Base-by-base conservation (phyloP, 164 flowering plant genomes). In the Platanus orientalis region DNA sequence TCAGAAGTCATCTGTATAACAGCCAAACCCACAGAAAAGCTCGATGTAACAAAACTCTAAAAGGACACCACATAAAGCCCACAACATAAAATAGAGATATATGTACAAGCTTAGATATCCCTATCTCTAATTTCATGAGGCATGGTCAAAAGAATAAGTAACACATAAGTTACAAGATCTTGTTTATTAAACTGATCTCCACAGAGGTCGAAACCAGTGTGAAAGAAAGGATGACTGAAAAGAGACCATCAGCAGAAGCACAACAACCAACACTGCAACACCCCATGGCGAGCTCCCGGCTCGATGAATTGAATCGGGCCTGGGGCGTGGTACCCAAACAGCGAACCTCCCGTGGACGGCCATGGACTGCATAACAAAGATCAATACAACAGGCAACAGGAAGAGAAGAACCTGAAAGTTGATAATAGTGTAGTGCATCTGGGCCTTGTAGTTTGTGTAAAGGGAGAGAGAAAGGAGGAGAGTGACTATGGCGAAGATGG, bases 191-290 rank as follows among this genome's bases (percentile, higher is more conserved):
- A 28, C 40, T 19, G 52, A 61, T 25, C 71, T 62, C 76, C 71
- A 36, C 1, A 74, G 70, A 23, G 78, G 71, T 44, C 78, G 65
- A 64, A 80, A 81, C 89, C 87, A 85, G 75, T 64, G 71, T 7
- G 84, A 82, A 24, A 82, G 84, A 53, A 80, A 76, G 0, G 82
- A 76, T 14, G 89, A 84, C 32, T 83, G 85, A 61, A 82, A 85
- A 49, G 82, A 87, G 34, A 89, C 69, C 83, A 87, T 62, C 49
- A 84, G 62, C 65, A 84, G 44, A 19, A 89, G 73, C 66, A 84
- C 45, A 67, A 78, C 69, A 60, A 83, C 64, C 73, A 87, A 50
- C 23, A 70, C 25, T 1, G 83, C 86, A 24, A 87, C 76, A 9
- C 84, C 84, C 89, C 87, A 85, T 0, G 92, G 89, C 6, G 74